Evolutionary conservation across 805 yeast species (phyloP).

Genomic region (Wickerhamomyces pijperi): DNA sequence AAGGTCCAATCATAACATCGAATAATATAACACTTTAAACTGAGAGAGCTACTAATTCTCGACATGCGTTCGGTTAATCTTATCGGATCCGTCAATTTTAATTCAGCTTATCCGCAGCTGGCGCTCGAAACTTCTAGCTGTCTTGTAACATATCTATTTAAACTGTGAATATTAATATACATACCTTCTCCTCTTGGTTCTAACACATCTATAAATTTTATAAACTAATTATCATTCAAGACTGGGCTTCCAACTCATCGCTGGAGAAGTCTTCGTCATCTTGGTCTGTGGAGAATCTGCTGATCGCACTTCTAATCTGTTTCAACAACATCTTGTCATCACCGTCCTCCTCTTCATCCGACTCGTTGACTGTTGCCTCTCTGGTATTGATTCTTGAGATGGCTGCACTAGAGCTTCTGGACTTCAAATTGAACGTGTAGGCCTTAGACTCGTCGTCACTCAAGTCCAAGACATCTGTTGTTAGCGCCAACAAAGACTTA

Average conservation of each 20-base stretch:
- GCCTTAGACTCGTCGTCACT: constrained; percentile 46
- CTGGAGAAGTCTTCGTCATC: constrained; percentile 30
- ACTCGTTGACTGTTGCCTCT: constrained; percentile 4
- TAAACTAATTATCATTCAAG: too few species aligned
- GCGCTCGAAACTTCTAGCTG: too few species aligned
- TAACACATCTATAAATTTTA: too few species aligned
- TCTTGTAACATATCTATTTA: too few species aligned
- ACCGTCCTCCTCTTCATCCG: constrained; percentile 10
- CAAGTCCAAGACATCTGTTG: constrained; percentile 56
- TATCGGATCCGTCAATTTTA: too few species aligned
- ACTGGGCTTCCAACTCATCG: constrained; percentile 48
- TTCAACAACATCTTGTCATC: constrained; percentile 23
- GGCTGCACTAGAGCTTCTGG: constrained; percentile 10
- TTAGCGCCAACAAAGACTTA: constrained; percentile 58
- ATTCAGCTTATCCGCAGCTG: too few species aligned
- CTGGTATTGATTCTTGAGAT: constrained; percentile 13
- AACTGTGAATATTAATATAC: too few species aligned
- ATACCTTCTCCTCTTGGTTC: too few species aligned
- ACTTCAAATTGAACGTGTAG: constrained; percentile 13
- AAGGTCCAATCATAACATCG: too few species aligned
- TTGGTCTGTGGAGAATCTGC: constrained; percentile 15
- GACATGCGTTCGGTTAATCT: too few species aligned
- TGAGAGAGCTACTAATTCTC: too few species aligned
- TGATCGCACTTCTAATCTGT: constrained; percentile 32
- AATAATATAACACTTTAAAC: too few species aligned